Percentiles rank a stretch among this genome's conserved stretches.
Evolutionary conservation across 192 early-diverging fungal genomes (phyloP).

Genomic region (Backusella sp.): DNA sequence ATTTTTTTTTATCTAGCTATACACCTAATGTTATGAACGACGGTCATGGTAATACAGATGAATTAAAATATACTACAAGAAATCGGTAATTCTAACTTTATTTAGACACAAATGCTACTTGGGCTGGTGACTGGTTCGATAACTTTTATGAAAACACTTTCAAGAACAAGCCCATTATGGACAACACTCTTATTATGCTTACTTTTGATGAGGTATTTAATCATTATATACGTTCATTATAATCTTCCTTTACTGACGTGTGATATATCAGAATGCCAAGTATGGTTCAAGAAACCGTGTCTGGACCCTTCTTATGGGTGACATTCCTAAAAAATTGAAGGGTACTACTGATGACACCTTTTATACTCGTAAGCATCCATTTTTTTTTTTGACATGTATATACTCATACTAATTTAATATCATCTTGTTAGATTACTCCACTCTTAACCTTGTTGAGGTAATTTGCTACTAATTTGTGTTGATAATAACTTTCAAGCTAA

Average conservation of each 20-base stretch:
- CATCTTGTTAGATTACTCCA: slow-evolving; percentile 46
- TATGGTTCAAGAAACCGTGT: slow-evolving; percentile 42
- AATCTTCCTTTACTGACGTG: not conserved
- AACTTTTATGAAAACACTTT: slow-evolving; percentile 54
- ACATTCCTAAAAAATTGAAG: slow-evolving; percentile 27
- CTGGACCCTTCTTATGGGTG: slow-evolving; percentile 42
- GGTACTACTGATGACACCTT: slow-evolving; percentile 52
- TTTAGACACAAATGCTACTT: slow-evolving; percentile 36
- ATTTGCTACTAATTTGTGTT: not conserved
- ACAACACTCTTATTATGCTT: slow-evolving; percentile 45
- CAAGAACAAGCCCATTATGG: slow-evolving; percentile 41
- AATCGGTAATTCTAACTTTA: not conserved
- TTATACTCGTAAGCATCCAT: slow-evolving; percentile 43
- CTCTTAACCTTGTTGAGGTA: slow-evolving; percentile 56
- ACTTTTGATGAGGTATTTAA: slow-evolving; percentile 36
- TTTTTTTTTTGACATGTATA: not conserved
- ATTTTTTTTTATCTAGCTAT: slow-evolving; percentile 1
- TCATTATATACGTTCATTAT: not conserved
- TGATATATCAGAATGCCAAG: slow-evolving; percentile 11
- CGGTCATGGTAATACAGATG: slow-evolving; percentile 33
- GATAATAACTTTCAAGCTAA: not conserved
- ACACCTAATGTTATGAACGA: slow-evolving; percentile 60
- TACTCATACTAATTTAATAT: not conserved
- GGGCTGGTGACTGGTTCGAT: slow-evolving; percentile 52
- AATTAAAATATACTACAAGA: not conserved